Conservation (phyloP, 352 stramenopile species). For the Pythium diclinum region DNA sequence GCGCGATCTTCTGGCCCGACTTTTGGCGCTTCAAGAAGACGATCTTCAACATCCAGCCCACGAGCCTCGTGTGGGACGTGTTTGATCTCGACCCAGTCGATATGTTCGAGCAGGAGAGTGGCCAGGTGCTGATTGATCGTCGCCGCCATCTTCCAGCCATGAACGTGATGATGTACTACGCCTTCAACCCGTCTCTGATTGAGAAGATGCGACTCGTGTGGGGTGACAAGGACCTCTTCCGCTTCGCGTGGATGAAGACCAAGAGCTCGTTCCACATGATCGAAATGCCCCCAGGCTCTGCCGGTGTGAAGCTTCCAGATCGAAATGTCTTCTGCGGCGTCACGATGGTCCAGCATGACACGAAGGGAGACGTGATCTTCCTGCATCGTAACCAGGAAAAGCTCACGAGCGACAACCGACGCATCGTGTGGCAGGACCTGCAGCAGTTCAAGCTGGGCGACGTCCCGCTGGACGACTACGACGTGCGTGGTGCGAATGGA, state of each 20-base stretch:
- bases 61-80: constrained; percentile 70
- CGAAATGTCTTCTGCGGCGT: background rate
- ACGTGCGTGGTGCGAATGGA: background rate
- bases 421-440: background rate
- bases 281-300: constrained; percentile 12
- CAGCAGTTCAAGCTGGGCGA: background rate
- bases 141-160: constrained; percentile 40
- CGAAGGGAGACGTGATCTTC: constrained; percentile 18
- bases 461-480: background rate
- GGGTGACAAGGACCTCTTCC: constrained; percentile 76
- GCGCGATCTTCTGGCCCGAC: constrained; percentile 79
- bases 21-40: constrained; percentile 71
- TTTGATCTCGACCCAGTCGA: constrained; percentile 53
- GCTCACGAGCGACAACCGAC: background rate
- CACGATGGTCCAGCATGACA: background rate
- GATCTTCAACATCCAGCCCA: constrained; percentile 77
- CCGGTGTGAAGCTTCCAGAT: constrained; percentile 7
- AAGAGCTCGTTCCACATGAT: constrained; percentile 33
- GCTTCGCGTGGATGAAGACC: constrained; percentile 44
- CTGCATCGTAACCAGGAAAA: constrained; percentile 25
- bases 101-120: constrained; percentile 79
- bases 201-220: constrained; percentile 59
- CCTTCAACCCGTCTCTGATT: constrained; percentile 30
- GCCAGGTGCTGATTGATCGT: constrained; percentile 64
- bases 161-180: constrained; percentile 72